A percentile compares a stretch with the other conserved stretches of the same genome.
phyloP scores from a whole-genome alignment of 345 rosid species.

The Nephelium lappaceum region DNA sequence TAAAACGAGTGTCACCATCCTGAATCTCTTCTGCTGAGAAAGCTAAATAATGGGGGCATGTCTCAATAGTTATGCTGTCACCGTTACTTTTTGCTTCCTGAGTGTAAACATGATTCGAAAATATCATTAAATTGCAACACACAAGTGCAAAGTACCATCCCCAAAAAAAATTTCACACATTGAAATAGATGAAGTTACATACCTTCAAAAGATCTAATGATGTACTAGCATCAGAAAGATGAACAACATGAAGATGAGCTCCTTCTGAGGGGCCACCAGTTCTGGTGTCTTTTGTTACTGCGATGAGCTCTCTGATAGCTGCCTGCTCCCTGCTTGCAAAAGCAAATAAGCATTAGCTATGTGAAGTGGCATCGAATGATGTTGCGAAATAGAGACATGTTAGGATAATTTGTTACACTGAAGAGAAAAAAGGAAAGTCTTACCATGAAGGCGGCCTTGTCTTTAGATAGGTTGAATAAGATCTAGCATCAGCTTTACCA shows the following conservation, averaged over 20 bases:
- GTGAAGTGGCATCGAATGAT: not conserved
- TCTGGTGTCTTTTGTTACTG: slow-evolving; percentile 68
- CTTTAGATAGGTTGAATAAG: slow-evolving; percentile 77
- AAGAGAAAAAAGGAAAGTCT: slow-evolving; percentile 26
- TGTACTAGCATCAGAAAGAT: slow-evolving; percentile 78
- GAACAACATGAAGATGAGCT: slow-evolving; percentile 95
- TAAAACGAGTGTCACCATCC: slow-evolving; percentile 94
- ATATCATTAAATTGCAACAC: not conserved
- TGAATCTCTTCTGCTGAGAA: slow-evolving; percentile 90
- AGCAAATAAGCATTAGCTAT: slow-evolving; percentile 5
- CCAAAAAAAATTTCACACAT: not conserved
- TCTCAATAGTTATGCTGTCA: slow-evolving; percentile 83
- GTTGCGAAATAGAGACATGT: not conserved
- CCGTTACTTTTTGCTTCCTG: slow-evolving; percentile 82
- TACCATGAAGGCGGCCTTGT: slow-evolving; percentile 85
- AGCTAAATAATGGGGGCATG: slow-evolving; percentile 96
- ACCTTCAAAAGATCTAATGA: slow-evolving; percentile 88
- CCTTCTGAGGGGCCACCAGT: slow-evolving; percentile 80
- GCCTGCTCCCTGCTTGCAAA: slow-evolving; percentile 76
- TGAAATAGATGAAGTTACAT: slow-evolving; percentile 14
- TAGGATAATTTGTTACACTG: not conserved
- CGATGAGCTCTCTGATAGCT: slow-evolving; percentile 73
- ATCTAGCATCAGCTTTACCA: slow-evolving; percentile 51
- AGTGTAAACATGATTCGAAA: not conserved
- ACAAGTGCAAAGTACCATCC: not conserved